Evolutionary conservation across 2,329 filamentous ascomycete species (phyloP), one percentile per base, ranked within the genome.

Genomic region (Diaporthe capsici): DNA sequence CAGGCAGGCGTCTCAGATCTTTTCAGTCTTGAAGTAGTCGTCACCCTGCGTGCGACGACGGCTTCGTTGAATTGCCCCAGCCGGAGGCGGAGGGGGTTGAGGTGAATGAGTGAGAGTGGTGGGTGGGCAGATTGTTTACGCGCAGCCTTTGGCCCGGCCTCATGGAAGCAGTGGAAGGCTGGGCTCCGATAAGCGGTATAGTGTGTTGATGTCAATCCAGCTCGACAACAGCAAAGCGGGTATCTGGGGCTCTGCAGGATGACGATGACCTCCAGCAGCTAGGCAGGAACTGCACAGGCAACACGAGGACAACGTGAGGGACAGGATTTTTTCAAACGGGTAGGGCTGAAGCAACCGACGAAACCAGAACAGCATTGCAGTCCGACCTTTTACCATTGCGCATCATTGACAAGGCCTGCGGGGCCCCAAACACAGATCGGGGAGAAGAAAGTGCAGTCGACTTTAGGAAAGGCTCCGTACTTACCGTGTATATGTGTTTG

Each of bases 1-100:
- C 76, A 79, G 79, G 76, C 76, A 79, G 79, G 76, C 81, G 87
- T 87, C 88, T 94, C 92, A 94, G 92, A 89, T 94, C 92, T 94
- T 94, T 94, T 93, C 91, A 94, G 91, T 93, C 90, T 83, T 83
- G 75, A 80, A 81, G 80, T 84, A 81, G 83, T 86, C 89, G 83
- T 90, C 87, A 90, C 83, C 77, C 86, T 84, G 82, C 83, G 81
- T 82, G 85, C 86, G 82, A 80, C 88, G 85, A 82, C 88, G 89
- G 89, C 83, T 90, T 86, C 83, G 81, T 83, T 80, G 79, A 70
- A 53, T 77, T 77, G 76, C 77, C 76, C 79, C 70, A 78, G 49
- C 44, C 20, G 53, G n/a, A 17, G 34, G n/a, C 15, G 17, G 7
- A 10, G 25, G 10, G n/a, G 20, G 22, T 7, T 37, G 68, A 47